Base-by-base conservation (phyloP, 768 basidiomycete species). In the Russula sp. region DNA sequence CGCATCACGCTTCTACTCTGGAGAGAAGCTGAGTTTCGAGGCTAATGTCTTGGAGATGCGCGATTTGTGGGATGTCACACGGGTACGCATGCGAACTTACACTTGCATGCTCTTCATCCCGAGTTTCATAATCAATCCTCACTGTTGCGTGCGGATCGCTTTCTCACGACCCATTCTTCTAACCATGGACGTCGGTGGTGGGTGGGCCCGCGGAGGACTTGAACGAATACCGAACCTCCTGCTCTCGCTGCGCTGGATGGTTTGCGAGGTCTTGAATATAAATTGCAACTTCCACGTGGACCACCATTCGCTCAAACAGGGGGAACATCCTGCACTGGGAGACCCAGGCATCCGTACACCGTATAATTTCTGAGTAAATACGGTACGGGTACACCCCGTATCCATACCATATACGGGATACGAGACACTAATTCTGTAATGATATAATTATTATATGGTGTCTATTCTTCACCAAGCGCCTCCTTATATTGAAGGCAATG, bases 161-260 rank as follows among this genome's bases (percentile, higher is more conserved):
- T n/a, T n/a, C 32, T 41, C 35, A 22, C 32, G 51, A 36, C 32
- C 13, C n/a, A 38, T 14, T 41, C 32, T 59, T 7, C 20, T 41
- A n/a, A 18, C 10, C 46, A 13, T 43, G 63, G 64, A 65, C 46
- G 57, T 65, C 38, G 61, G 64, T 22, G 64, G 64, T 49, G 64
- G 64, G 18, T 20, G 25, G n/a, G n/a, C n/a, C n/a, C 4, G 41
- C 45, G 8, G 14, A 36, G 3, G 47, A 65, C 61, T 36, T 34
- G 6, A 34, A 41, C 1, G 8, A 2, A 20, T 39, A 58, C 48
- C 65, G 16, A 52, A 65, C 32, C n/a, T n/a, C n/a, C n/a, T n/a
- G n/a, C 16, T 65, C 20, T 42, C 65, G 20, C 49, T 65, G 41
- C 51, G 54, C 34, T 65, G 65, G 65, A 59, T 63, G 65, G 43